Evolutionary conservation across 2,329 filamentous ascomycete genomes (phyloP).

Genomic region (Neonectria sp.): DNA sequence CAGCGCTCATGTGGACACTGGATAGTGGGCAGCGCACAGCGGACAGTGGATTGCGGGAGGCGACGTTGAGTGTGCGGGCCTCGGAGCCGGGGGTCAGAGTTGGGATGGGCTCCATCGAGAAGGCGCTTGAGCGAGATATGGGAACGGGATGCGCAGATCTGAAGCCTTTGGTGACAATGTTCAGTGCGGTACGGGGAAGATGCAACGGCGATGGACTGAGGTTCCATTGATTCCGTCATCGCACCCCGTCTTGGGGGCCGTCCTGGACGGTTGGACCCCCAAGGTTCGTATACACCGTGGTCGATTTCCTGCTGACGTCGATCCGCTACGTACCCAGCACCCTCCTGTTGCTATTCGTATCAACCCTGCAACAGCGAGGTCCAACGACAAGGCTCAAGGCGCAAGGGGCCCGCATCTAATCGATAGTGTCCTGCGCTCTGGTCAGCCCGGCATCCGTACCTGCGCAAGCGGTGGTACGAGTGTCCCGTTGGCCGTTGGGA

Average conservation of each 20-base stretch:
- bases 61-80: conserved; percentile 13
- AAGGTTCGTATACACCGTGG: conserved; percentile 29
- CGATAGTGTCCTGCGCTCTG: conserved; percentile 37
- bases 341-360: conserved; percentile 31
- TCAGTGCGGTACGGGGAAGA: not conserved
- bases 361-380: conserved; percentile 22
- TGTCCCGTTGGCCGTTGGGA: conserved; percentile 31
- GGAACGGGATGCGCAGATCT: conserved; percentile 18
- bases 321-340: conserved; percentile 16
- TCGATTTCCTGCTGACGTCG: conserved; percentile 31
- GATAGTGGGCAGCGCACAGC: not conserved
- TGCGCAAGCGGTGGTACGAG: conserved; percentile 45
- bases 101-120: not conserved
- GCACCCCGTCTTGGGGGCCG: conserved; percentile 2
- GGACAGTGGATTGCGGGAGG: conserved; percentile 4
- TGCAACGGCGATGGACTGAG: conserved; percentile 13
- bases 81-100: not conserved
- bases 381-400: conserved; percentile 12
- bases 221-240: conserved; percentile 29
- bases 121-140: not conserved
- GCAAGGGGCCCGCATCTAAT: conserved; percentile 26
- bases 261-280: conserved; percentile 3
- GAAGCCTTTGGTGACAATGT: conserved; percentile 5
- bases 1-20: conserved; percentile 11
- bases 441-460: conserved; percentile 42